phyloP scores from a whole-genome alignment of 2,329 filamentous ascomycete genomes.

The Epicoccum sorghinum region DNA sequence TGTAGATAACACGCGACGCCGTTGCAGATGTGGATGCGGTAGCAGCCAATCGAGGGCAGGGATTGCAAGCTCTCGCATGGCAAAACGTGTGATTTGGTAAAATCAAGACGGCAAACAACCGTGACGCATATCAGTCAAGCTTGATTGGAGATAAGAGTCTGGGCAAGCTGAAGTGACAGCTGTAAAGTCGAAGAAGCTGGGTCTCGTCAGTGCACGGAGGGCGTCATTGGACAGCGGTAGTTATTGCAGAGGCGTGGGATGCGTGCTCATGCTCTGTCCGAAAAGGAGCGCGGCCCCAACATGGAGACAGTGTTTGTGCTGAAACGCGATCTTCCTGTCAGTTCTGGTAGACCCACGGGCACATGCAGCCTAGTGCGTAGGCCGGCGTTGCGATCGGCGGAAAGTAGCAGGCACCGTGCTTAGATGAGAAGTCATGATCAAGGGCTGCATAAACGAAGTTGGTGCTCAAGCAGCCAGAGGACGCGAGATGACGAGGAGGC shows the following conservation, averaged over 20 bases:
- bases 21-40: not conserved
- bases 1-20: slow-evolving; percentile 1
- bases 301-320: slow-evolving; percentile 1
- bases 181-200: not conserved
- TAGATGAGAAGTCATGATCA: not conserved
- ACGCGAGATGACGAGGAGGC: slow-evolving; percentile 7
- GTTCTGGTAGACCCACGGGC: not conserved
- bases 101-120: not conserved
- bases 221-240: no score
- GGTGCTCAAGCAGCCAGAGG: not conserved
- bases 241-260: no score
- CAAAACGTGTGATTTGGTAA: slow-evolving; percentile 9
- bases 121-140: no score
- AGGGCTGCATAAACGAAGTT: not conserved
- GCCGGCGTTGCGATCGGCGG: slow-evolving; percentile 11
- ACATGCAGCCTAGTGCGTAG: slow-evolving; percentile 2
- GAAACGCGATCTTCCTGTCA: slow-evolving; percentile 10
- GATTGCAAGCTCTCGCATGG: not conserved
- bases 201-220: not conserved
- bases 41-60: not conserved
- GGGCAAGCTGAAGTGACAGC: not conserved
- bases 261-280: no score
- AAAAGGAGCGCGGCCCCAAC: slow-evolving; percentile 12
- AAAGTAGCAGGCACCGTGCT: slow-evolving; percentile 9
- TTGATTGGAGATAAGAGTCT: not conserved